These are phyloP conservation scores for Taphrina pruni DNA, from an alignment of 1,139 yeast species.

Conservation along the genomic window DNA sequence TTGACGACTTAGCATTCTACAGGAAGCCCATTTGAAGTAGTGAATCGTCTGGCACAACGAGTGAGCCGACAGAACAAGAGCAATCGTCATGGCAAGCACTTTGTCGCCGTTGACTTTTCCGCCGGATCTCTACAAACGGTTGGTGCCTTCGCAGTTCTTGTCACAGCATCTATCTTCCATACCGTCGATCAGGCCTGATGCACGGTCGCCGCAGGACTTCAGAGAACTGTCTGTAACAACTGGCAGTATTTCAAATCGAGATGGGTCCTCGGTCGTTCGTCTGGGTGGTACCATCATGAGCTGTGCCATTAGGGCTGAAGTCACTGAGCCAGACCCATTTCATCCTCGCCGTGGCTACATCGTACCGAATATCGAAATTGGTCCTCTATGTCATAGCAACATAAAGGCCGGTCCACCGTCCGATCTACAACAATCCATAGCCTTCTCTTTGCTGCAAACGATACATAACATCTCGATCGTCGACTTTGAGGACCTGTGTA, in stretches of 20 bases:
- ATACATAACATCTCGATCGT: slow-evolving; percentile 28
- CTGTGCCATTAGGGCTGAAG: slow-evolving; percentile 44
- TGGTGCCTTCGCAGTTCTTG: slow-evolving; percentile 40
- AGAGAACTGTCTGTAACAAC: slow-evolving; percentile 39
- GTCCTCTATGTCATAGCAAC: slow-evolving; percentile 41
- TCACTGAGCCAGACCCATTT: slow-evolving; percentile 42
- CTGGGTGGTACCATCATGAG: slow-evolving; percentile 42
- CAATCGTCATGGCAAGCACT: slow-evolving; percentile 4
- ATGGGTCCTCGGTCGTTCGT: slow-evolving; percentile 43
- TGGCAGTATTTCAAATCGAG: slow-evolving; percentile 38
- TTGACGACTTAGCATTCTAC: too few relatives aligned
- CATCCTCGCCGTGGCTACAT: slow-evolving; percentile 41
- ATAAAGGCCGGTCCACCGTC: slow-evolving; percentile 42
- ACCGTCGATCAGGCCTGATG: slow-evolving; percentile 42
- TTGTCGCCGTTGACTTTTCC: slow-evolving; percentile 36
- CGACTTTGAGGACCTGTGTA: slow-evolving; percentile 41
- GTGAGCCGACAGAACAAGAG: neutral
- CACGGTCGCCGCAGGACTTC: slow-evolving; percentile 41
- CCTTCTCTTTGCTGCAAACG: slow-evolving; percentile 30
- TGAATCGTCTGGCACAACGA: neutral
- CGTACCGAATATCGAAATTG: slow-evolving; percentile 43
- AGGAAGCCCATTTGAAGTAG: too few relatives aligned
- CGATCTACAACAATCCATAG: slow-evolving; percentile 43
- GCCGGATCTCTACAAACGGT: slow-evolving; percentile 43
- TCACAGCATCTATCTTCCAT: slow-evolving; percentile 30